These are phyloP conservation scores for Suhomyces xylopsoci DNA, from an alignment of 805 yeast genomes.

Conservation along the genomic window DNA sequence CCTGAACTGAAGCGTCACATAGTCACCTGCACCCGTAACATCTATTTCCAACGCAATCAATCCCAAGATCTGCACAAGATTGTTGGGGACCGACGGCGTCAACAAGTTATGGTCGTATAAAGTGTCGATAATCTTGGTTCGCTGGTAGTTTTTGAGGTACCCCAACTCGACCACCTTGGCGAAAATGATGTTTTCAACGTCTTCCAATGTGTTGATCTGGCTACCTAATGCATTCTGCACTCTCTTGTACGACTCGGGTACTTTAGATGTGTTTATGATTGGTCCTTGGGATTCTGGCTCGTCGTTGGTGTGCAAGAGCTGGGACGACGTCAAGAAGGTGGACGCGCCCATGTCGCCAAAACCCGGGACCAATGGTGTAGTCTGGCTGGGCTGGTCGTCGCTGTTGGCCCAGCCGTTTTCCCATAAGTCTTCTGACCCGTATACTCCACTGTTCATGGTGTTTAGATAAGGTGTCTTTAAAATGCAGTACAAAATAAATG, in stretches of 20 bases:
- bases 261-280: slow-evolving; percentile 6
- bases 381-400: slow-evolving; percentile 7
- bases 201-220: slow-evolving; percentile 20
- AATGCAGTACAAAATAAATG: neutral
- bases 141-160: slow-evolving; percentile 29
- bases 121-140: slow-evolving; percentile 29
- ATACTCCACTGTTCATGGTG: slow-evolving; percentile 14
- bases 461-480: neutral
- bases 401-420: slow-evolving; percentile 37
- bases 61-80: slow-evolving; percentile 37
- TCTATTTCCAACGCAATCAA: slow-evolving; percentile 41
- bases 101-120: slow-evolving; percentile 34
- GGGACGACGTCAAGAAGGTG: slow-evolving; percentile 27
- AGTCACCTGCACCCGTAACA: slow-evolving; percentile 42
- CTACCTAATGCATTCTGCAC: slow-evolving; percentile 17
- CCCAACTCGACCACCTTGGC: slow-evolving; percentile 25
- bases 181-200: slow-evolving; percentile 28
- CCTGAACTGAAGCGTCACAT: slow-evolving; percentile 39
- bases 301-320: slow-evolving; percentile 7
- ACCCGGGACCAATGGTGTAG: slow-evolving; percentile 4
- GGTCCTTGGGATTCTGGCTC: slow-evolving; percentile 1
- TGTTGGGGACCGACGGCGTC: slow-evolving; percentile 26
- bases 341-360: neutral
- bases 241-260: slow-evolving; percentile 31
- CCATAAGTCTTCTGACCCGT: slow-evolving; percentile 33